Base-by-base conservation (phyloP, 495 filamentous ascomycete species). In the Geoglossum glabrum region DNA sequence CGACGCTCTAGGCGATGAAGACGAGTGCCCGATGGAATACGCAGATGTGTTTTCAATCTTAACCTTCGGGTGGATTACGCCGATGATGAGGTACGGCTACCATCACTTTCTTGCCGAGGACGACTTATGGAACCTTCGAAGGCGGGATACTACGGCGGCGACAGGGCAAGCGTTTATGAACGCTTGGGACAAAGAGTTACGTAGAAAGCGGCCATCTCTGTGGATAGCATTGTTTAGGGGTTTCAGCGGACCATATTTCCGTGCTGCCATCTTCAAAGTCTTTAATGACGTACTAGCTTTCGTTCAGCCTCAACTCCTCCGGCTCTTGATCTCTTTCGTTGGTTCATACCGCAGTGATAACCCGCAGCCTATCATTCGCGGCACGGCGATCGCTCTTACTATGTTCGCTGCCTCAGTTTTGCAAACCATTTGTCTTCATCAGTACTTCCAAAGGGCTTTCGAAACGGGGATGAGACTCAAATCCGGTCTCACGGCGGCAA, bases 11-110 rank as follows among this genome's bases (percentile, higher is more conserved):
- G 81, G 83, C n/a, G 87, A 92, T 57, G 81, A 87, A 57, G 86
- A 89, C 58, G 90, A 96, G 72, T 97, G 92, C 63, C 93, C 93
- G 0, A 82, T 84, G 34, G 90, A 97, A 72, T 93, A 94, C 71
- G 89, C 93, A 25, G 87, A 90, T 56, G 76, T 97, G 49, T 97
- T 97, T 71, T 95, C 90, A 10, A 79, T 86, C 40, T 78, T 99
- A 31, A 94, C 90, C 10, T 99, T 99, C 67, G 80, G 85, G 58
- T 99, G 93, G 93, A 95, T 99, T 87, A 99, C 93, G 0, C 88
- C 90, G 17, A 70, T 97, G 79, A 99, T 99, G 93, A 88, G 83
- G 64, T 81, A 83, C 70, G 93, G 93, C 19, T 96, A 99, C 70
- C 85, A 82, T 63, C 79, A 88, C 57, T 99, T 77, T 65, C 75